Conservation (phyloP, 495 filamentous ascomycete genomes). For the Staphylotrichum longicolle region DNA sequence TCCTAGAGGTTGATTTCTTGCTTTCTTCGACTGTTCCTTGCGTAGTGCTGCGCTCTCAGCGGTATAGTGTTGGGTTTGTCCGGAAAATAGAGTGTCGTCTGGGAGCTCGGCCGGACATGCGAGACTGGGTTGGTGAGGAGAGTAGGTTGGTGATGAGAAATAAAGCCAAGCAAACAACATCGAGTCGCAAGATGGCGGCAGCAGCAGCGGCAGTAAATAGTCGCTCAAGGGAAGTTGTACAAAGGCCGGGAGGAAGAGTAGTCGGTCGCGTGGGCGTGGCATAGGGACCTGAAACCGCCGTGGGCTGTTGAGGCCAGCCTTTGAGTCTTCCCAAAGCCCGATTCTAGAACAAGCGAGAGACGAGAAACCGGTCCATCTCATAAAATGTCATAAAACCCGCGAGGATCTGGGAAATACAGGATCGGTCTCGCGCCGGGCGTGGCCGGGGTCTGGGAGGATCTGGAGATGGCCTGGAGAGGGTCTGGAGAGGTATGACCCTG, state of each 20-base stretch:
- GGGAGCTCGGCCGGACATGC: not conserved
- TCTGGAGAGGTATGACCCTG: not conserved
- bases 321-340: not conserved
- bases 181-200: not conserved
- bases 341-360: not conserved
- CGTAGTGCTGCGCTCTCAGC: not conserved
- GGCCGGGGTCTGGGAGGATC: not conserved
- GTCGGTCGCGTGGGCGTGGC: not conserved
- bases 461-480: not conserved
- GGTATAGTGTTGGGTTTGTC: not conserved
- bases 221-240: not conserved
- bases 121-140: not conserved
- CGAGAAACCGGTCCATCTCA: not conserved
- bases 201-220: slow-evolving; percentile 4
- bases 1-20: no score
- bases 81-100: not conserved
- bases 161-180: not conserved
- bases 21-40: no score
- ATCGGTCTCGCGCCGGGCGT: slow-evolving; percentile 5
- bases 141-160: not conserved
- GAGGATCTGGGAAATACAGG: slow-evolving; percentile 5
- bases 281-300: slow-evolving; percentile 8
- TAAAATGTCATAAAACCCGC: no score
- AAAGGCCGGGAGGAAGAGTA: not conserved
- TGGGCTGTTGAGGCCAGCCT: slow-evolving; percentile 3